Evolutionary conservation across 106 monocot species (phyloP).

Genomic region (Dendrobium officinale): DNA sequence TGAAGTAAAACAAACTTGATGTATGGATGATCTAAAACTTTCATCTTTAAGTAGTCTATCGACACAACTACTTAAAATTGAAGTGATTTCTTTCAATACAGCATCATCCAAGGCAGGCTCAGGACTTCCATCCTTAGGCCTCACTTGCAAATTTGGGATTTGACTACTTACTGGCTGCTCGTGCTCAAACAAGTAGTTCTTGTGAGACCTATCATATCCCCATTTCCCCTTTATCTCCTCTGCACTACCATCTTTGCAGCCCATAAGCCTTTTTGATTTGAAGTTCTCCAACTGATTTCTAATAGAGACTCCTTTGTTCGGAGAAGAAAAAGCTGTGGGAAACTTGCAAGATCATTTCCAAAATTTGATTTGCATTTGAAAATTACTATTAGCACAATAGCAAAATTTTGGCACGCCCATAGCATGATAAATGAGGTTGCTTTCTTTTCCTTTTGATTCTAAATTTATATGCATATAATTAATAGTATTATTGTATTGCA

Average conservation of each 20-base stretch:
- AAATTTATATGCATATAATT: not conserved
- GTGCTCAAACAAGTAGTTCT: slow-evolving; percentile 10
- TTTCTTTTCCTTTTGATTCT: not conserved
- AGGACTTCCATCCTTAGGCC: not conserved
- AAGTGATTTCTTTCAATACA: slow-evolving; percentile 26
- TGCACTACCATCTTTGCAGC: not conserved
- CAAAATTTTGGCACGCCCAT: not conserved
- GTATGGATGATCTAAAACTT: slow-evolving; percentile 28
- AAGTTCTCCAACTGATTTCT: not conserved
- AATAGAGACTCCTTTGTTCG: not conserved
- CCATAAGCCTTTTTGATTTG: not conserved
- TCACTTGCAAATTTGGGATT: not conserved
- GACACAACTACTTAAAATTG: slow-evolving; percentile 27
- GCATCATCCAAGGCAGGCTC: slow-evolving; percentile 26
- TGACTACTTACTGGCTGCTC: not conserved
- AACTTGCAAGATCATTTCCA: not conserved
- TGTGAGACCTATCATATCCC: not conserved
- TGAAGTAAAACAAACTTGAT: slow-evolving; percentile 23
- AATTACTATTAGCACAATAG: not conserved
- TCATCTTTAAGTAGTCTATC: slow-evolving; percentile 29
- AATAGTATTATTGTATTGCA: not conserved
- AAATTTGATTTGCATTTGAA: not conserved
- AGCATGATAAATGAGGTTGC: not conserved
- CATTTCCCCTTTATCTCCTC: slow-evolving; percentile 6
- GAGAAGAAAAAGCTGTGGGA: not conserved